phyloP scores from a whole-genome alignment of 2,329 filamentous ascomycete genomes.

The Aureobasidium sp. region DNA sequence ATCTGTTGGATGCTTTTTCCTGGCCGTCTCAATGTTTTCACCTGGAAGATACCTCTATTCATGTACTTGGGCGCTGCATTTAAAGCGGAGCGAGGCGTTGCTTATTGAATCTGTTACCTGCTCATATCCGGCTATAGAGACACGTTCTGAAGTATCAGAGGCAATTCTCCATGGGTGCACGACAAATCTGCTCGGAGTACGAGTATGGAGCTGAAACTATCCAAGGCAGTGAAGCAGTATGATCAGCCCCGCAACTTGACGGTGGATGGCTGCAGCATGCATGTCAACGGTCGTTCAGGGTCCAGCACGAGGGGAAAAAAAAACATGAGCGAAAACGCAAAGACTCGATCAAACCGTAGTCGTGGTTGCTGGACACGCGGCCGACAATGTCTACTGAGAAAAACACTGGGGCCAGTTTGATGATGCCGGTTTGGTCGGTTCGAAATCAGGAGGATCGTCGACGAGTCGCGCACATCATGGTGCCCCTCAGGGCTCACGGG shows the following conservation, averaged over 20 bases:
- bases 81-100: constrained; percentile 3
- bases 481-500: not conserved
- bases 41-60: not conserved
- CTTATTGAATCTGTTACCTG: not conserved
- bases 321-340: not conserved
- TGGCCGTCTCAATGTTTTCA: not conserved
- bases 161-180: not conserved
- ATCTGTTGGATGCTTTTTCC: not conserved
- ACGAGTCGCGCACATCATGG: constrained; percentile 2
- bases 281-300: not conserved
- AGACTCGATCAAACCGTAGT: not conserved
- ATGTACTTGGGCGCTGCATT: constrained; percentile 7
- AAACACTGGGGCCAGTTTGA: not conserved
- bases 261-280: not conserved
- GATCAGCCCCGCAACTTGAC: not conserved
- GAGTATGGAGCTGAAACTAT: not conserved
- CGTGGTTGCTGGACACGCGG: not conserved
- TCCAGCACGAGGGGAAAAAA: not conserved
- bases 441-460: constrained; percentile 8
- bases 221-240: not conserved
- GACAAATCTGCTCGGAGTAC: not conserved
- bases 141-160: not conserved
- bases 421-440: not conserved
- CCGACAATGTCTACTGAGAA: not conserved
- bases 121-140: not conserved